Evolutionary conservation across 768 basidiomycete species (phyloP), one percentile per base, ranked within the genome.

Genomic region (Mycena venus): DNA sequence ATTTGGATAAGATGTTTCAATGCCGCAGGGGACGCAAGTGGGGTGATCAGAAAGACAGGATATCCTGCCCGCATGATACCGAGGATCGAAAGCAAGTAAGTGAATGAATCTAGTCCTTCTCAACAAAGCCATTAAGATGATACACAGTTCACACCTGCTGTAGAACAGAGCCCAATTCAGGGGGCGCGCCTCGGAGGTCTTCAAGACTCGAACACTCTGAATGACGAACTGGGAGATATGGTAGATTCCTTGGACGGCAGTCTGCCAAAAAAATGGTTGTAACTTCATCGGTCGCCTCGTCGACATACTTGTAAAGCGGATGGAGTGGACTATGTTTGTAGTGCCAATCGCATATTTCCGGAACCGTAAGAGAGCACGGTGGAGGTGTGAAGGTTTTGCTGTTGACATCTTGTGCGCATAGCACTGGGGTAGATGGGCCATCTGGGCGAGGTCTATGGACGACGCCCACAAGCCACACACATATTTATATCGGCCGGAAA

Each of bases 51-150:
- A 21, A 65, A 65, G 9, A 65, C 31, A 36, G 63, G 49, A 36
- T 65, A 65, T 7, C 63, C 63, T 31, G 63, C 63, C 21, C 63
- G 63, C 44, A 65, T 65, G 21, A 65, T 65, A 36, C 63, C 63
- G 17, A 65, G 63, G 8, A 53, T 51, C 31, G 63, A 31, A 7
- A 65, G 47, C 12, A 65, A 17, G 32, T 65, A 65, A 4, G 63
- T 65, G 47, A 65, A 53, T 19, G 63, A 36, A 65, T 65, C 63
- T 65, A 25, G n/a, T 42, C 31, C 15, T n/a, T 15, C 12, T 14
- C 17, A 9, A 29, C 27, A 55, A 17, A 5, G 14, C 14, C 51
- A 10, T 15, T 4, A 29, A 7, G 12, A 23, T 64, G 3, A n/a
- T 10, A 34, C 8, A 49, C 11, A 34, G 25, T n/a, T 3, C 31